These are phyloP conservation scores for Coleophoma eucalyptorum DNA, from an alignment of 2,329 filamentous ascomycete genomes.

Conservation along the genomic window DNA sequence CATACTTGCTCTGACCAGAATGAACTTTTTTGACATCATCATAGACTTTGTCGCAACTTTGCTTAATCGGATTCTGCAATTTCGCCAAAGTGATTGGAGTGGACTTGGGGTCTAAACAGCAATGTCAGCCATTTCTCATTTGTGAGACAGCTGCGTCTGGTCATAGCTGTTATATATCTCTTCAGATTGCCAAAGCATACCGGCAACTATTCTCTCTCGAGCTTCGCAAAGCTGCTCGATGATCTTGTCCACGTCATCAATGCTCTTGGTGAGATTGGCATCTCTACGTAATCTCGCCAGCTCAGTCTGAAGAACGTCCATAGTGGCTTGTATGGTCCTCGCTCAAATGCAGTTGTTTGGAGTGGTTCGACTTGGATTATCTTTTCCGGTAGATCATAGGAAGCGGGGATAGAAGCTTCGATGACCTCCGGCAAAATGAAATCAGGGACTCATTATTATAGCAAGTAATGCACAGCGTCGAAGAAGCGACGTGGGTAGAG, in stretches of 20 bases:
- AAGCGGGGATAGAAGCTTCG: background rate
- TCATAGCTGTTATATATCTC: slow-evolving; percentile 2
- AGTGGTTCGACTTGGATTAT: no score
- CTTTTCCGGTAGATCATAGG: background rate
- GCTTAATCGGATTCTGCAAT: slow-evolving; percentile 81
- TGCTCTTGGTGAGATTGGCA: slow-evolving; percentile 26
- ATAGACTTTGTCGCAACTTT: slow-evolving; percentile 75
- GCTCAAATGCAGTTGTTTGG: no score
- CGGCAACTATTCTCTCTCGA: slow-evolving; percentile 67
- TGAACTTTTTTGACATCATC: slow-evolving; percentile 80
- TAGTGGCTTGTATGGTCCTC: slow-evolving; percentile 12
- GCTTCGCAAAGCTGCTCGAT: slow-evolving; percentile 74
- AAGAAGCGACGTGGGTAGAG: no score
- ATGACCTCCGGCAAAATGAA: background rate
- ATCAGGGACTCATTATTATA: no score
- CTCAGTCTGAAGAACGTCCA: slow-evolving; percentile 27
- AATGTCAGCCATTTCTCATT: no score
- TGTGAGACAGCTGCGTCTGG: background rate
- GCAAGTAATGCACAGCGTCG: no score
- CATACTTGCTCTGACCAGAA: slow-evolving; percentile 76
- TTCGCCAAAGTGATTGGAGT: slow-evolving; percentile 75
- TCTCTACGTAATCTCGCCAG: slow-evolving; percentile 25
- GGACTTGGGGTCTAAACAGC: slow-evolving; percentile 56
- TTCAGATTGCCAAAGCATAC: slow-evolving; percentile 37
- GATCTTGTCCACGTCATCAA: slow-evolving; percentile 77